phyloP scores from a whole-genome alignment of 2,329 filamentous ascomycete genomes.

The Fusarium nematophilum region DNA sequence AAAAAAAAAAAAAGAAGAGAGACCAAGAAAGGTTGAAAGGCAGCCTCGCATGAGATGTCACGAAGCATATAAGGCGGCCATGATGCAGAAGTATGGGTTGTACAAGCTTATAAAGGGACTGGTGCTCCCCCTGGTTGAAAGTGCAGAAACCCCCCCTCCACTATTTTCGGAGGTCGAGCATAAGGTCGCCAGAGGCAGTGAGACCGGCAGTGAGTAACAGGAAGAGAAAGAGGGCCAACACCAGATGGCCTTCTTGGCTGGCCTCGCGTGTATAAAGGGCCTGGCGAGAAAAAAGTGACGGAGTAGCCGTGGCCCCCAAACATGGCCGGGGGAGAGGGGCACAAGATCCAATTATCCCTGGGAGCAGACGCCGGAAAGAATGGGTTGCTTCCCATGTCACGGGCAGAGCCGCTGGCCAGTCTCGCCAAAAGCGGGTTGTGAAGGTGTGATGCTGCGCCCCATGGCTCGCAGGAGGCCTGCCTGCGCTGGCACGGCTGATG shows the following conservation, averaged over 20 bases:
- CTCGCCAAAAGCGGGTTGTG: too few species aligned
- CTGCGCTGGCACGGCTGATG: slow-evolving; percentile 8
- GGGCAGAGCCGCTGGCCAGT: slow-evolving; percentile 6
- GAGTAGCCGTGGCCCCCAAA: too few species aligned
- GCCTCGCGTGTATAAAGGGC: too few species aligned
- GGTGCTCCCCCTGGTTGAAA: too few species aligned
- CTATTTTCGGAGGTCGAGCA: slow-evolving; percentile 9
- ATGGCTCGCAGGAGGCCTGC: slow-evolving; percentile 33
- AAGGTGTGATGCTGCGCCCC: slow-evolving; percentile 29
- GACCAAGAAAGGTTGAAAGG: neutral
- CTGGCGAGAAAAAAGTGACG: too few species aligned
- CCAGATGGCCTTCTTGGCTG: too few species aligned
- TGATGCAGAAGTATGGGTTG: slow-evolving; percentile 22
- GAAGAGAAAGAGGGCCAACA: too few species aligned
- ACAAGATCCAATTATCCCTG: too few species aligned
- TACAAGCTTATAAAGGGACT: slow-evolving; percentile 30
- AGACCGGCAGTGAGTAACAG: too few species aligned
- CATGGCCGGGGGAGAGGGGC: too few species aligned
- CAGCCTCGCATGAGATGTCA: slow-evolving; percentile 22
- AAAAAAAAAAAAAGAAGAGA: neutral
- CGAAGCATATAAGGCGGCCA: slow-evolving; percentile 26
- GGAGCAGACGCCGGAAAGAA: too few species aligned
- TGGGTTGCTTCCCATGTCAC: neutral
- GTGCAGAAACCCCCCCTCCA: slow-evolving; percentile 14
- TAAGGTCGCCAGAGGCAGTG: slow-evolving; percentile 4